Base-by-base conservation (phyloP, 257 asterid genomes). In the Nicotiana benthamiana region DNA sequence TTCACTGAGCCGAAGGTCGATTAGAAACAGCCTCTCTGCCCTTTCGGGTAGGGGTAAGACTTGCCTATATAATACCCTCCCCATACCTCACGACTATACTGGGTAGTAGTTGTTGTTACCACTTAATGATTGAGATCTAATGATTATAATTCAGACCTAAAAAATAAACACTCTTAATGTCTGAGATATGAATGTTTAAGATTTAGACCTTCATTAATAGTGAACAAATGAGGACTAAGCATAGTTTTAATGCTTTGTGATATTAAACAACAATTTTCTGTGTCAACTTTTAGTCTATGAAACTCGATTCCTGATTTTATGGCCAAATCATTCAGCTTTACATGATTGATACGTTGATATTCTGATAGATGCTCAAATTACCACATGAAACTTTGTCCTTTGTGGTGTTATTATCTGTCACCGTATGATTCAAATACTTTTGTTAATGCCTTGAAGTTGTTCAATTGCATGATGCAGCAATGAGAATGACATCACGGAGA, bases 401-500 rank as follows among this genome's bases (percentile, higher is more conserved):
- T 43, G 11, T 28, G 11, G 32, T 36, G 56, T 26, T 22, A 72
- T 24, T 57, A 24, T 72, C 62, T 27, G n/a, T 24, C 61, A 63
- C 48, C 4, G 24, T 80, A 57, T 40, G 16, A 40, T 65, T 46
- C 40, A 34, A 61, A 64, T 61, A 43, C 76, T 20, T 48, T n/a
- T 16, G 34, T 27, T 67, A 63, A 60, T 12, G 13, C 40, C 75
- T 16, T 24, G 20, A 52, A 80, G 61, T 53, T 80, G 77, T 78
- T 75, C 81, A 40, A 22, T 60, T 83, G 46, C 72, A 57, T 87
- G 80, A 78, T 89, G 91, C 93, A 95, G 99, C 86, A 95, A 93
- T 85, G 99, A 95, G 92, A 93, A 95, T 84, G 99, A 95, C 89
- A 85, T 80, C 60, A 86, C 97, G 7, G 96, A 90, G 89, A 88